Conservation (phyloP, 257 asterid species). For the Gynochthodes officinalis region DNA sequence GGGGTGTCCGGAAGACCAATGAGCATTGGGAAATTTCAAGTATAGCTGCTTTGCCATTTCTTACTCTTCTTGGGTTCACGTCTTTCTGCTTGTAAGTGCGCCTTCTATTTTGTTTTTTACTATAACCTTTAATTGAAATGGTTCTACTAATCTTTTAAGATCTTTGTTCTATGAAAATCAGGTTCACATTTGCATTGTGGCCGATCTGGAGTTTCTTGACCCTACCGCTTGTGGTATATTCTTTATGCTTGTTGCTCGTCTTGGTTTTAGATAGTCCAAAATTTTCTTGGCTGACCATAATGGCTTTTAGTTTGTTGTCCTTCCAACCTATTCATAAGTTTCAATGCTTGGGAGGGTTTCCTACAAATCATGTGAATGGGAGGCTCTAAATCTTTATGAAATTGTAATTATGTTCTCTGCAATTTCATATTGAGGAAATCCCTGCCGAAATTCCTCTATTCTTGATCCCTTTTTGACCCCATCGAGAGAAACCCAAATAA, state of each 20-base stretch:
- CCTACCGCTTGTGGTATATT: slow-evolving; percentile 54
- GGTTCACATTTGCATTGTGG: slow-evolving; percentile 59
- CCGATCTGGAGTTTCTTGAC: slow-evolving; percentile 63
- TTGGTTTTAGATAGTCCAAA: not conserved
- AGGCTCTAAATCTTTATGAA: not conserved
- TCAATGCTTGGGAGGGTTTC: not conserved
- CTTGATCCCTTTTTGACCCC: too few relatives aligned
- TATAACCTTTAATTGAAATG: not conserved
- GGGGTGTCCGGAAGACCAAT: slow-evolving; percentile 40
- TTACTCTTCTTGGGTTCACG: slow-evolving; percentile 43
- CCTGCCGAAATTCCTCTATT: not conserved
- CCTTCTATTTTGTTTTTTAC: not conserved
- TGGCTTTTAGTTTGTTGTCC: not conserved
- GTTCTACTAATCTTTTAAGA: not conserved
- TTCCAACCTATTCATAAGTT: not conserved
- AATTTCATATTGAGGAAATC: too few relatives aligned
- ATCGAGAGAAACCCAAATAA: not conserved
- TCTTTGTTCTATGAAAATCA: slow-evolving; percentile 24
- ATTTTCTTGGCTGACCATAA: not conserved
- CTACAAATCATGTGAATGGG: not conserved
- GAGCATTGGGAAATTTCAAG: slow-evolving; percentile 59
- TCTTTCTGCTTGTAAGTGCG: slow-evolving; percentile 56
- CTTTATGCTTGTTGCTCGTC: slow-evolving; percentile 7
- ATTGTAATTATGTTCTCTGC: too few relatives aligned
- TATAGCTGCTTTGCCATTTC: slow-evolving; percentile 48